Conservation (phyloP, 768 basidiomycete genomes). For the Chalciporus pseudorubinellus region DNA sequence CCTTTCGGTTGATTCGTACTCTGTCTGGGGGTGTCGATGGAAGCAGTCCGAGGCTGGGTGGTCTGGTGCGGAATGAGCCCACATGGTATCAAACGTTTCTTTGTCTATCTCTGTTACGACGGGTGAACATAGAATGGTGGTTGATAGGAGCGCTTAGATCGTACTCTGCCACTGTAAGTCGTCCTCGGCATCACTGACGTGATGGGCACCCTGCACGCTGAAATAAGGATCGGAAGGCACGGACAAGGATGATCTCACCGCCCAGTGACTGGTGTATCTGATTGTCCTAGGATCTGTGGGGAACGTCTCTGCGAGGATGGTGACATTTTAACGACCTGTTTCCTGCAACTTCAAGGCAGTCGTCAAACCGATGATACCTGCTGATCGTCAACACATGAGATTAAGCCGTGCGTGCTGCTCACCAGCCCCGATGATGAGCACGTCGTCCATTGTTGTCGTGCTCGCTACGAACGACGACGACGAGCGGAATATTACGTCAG, state of each 20-base stretch:
- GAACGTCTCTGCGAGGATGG: constrained; percentile 63
- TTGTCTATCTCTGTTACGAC: constrained; percentile 56
- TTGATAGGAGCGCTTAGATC: background rate
- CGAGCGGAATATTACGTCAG: background rate
- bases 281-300: constrained; percentile 68
- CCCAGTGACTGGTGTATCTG: constrained; percentile 75
- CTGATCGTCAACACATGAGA: background rate
- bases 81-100: constrained; percentile 68
- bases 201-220: constrained; percentile 65
- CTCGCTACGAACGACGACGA: background rate
- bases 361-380: constrained; percentile 73
- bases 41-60: constrained; percentile 57
- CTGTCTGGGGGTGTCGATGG: constrained; percentile 54
- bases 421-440: constrained; percentile 7
- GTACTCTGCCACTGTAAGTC: constrained; percentile 53
- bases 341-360: constrained; percentile 69
- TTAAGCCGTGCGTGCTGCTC: too few species aligned
- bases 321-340: constrained; percentile 54
- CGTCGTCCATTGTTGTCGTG: background rate
- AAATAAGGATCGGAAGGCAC: background rate
- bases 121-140: background rate
- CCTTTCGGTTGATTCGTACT: constrained; percentile 44
- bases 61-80: constrained; percentile 57
- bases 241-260: constrained; percentile 41
- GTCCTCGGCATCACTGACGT: constrained; percentile 52